Evolutionary conservation across 495 filamentous ascomycete species (phyloP).

Genomic region (Aspergillus diversus): DNA sequence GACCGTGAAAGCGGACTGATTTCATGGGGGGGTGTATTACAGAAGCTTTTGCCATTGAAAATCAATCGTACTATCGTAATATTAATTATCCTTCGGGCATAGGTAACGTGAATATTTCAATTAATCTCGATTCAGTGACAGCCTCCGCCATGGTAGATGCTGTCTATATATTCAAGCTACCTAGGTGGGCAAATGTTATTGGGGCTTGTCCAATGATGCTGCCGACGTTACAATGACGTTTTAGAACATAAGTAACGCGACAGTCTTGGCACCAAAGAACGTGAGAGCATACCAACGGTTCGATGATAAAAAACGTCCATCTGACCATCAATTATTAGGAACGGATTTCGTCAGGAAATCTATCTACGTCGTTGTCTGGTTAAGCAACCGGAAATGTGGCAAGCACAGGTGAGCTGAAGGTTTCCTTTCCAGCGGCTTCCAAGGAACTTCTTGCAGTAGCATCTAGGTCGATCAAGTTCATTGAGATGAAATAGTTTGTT

Average conservation of each 20-base stretch:
- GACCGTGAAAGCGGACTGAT: constrained; percentile 43
- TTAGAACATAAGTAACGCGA: not conserved
- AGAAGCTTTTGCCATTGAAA: not conserved
- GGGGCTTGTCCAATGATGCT: not conserved
- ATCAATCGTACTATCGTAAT: too few relatives aligned
- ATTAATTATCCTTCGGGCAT: too few relatives aligned
- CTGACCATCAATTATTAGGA: not conserved
- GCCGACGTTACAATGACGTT: constrained; percentile 1
- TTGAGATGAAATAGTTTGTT: too few relatives aligned
- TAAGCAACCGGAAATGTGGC: too few relatives aligned
- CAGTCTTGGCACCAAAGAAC: not conserved
- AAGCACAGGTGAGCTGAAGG: too few relatives aligned
- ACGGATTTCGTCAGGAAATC: too few relatives aligned
- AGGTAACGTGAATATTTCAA: not conserved
- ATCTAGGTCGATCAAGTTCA: too few relatives aligned
- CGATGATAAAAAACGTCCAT: not conserved
- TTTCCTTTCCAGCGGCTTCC: too few relatives aligned
- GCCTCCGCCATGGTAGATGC: not conserved
- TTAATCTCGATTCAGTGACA: not conserved
- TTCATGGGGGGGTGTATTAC: constrained; percentile 31
- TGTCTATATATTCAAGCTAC: not conserved
- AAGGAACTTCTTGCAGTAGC: too few relatives aligned
- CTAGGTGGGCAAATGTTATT: not conserved
- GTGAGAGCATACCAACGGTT: not conserved
- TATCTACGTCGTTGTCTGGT: too few relatives aligned